phyloP scores from a whole-genome alignment of 805 yeast species.

The Kodamaea laetipori region DNA sequence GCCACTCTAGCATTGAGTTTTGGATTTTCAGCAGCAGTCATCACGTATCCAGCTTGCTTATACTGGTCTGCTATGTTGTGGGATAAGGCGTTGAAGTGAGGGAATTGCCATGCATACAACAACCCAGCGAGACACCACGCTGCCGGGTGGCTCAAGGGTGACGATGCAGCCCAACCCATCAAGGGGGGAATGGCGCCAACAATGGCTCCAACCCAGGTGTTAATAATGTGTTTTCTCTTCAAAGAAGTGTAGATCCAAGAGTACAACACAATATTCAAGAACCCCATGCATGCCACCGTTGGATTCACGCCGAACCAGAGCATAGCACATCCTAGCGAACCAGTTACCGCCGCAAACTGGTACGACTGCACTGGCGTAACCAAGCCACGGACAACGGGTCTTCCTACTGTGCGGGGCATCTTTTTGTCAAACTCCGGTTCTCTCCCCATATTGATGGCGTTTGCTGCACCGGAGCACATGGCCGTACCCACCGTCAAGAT shows the following conservation, averaged over 20 bases:
- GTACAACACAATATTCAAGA: conserved; percentile 75
- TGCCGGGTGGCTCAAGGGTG: conserved; percentile 79
- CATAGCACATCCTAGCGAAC: conserved; percentile 66
- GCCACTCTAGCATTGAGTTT: conserved; percentile 91
- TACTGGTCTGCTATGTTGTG: conserved; percentile 89
- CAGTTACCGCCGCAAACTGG: conserved; percentile 74
- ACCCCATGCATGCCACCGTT: conserved; percentile 80
- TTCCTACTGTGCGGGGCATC: conserved; percentile 83
- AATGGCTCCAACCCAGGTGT: conserved; percentile 99
- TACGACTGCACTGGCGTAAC: conserved; percentile 78
- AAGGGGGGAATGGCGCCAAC: conserved; percentile 98
- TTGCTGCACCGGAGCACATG: conserved; percentile 89
- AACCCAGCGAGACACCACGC: conserved; percentile 93
- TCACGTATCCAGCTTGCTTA: conserved; percentile 91
- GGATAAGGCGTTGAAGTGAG: conserved; percentile 91
- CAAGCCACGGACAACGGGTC: conserved; percentile 89
- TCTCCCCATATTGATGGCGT: conserved; percentile 95
- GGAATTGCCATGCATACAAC: conserved; percentile 97
- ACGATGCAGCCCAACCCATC: conserved; percentile 97
- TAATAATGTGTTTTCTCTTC: conserved; percentile 79
- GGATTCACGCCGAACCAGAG: conserved; percentile 83
- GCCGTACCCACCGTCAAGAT: conserved; percentile 84
- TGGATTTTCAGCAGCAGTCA: conserved; percentile 95
- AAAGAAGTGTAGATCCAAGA: conserved; percentile 91
- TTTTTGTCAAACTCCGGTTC: conserved; percentile 86